These are phyloP conservation scores for Naganishia randhawae DNA, from an alignment of 768 basidiomycete species.

Conservation along the genomic window DNA sequence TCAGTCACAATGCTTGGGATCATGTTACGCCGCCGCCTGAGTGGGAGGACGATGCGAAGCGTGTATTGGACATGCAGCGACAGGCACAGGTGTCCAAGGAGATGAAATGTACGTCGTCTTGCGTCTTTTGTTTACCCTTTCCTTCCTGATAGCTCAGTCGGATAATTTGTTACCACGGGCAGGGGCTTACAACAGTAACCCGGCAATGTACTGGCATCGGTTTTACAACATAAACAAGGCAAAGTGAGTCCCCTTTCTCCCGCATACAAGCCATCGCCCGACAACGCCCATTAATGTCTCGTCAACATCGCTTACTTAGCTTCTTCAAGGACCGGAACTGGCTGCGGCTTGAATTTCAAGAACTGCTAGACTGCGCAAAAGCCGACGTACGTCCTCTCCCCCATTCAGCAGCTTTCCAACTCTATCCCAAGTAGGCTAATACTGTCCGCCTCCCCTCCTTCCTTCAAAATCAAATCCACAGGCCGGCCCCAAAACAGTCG, in stretches of 20 bases:
- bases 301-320: slow-evolving; percentile 55
- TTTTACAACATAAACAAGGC: slow-evolving; percentile 77
- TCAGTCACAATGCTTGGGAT: slow-evolving; percentile 57
- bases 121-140: too few relatives aligned
- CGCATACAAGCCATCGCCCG: too few relatives aligned
- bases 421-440: not conserved
- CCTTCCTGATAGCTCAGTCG: too few relatives aligned
- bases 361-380: slow-evolving; percentile 68
- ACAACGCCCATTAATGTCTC: not conserved
- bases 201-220: slow-evolving; percentile 66
- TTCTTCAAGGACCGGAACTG: slow-evolving; percentile 96
- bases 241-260: slow-evolving; percentile 30
- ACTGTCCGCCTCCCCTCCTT: not conserved
- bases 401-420: slow-evolving; percentile 13
- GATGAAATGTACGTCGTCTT: slow-evolving; percentile 29
- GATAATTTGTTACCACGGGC: too few relatives aligned
- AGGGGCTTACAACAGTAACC: slow-evolving; percentile 47
- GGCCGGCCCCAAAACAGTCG: slow-evolving; percentile 73
- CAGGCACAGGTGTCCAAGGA: slow-evolving; percentile 23
- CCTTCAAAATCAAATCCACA: slow-evolving; percentile 43
- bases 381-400: slow-evolving; percentile 62
- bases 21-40: slow-evolving; percentile 69
- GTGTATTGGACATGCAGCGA: slow-evolving; percentile 25
- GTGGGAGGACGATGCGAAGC: slow-evolving; percentile 25
- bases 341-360: slow-evolving; percentile 92